A percentile compares a stretch with the other conserved stretches of the same genome.
These are phyloP conservation scores for Phytophthora ramorum DNA, from an alignment of 352 stramenopile genomes.

Conservation along the genomic window DNA sequence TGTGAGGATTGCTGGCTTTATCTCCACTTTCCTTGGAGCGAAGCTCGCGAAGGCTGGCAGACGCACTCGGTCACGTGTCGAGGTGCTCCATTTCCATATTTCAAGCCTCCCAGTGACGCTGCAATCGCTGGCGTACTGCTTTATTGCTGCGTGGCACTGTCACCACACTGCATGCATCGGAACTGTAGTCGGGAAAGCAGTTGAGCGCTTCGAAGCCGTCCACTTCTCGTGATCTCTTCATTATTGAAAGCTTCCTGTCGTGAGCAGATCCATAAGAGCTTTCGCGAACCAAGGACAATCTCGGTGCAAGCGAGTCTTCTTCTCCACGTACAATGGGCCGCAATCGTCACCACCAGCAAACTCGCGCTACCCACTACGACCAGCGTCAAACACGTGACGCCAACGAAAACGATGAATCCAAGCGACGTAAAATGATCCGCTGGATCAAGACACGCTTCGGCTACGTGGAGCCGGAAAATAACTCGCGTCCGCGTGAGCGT, in stretches of 20 bases:
- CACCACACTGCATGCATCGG: conserved; percentile 24
- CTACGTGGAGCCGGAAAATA: conserved; percentile 21
- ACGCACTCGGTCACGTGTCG: conserved; percentile 1
- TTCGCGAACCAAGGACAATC: background rate
- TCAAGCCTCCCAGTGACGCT: background rate
- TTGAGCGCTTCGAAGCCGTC: background rate
- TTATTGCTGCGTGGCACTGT: conserved; percentile 24
- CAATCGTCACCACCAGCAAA: conserved; percentile 33
- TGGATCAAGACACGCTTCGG: conserved; percentile 69
- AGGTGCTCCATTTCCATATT: conserved; percentile 31
- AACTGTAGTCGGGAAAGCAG: conserved; percentile 1
- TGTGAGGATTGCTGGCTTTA: conserved; percentile 17
- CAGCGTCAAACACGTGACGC: conserved; percentile 45
- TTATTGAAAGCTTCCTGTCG: conserved; percentile 23
- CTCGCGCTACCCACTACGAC: conserved; percentile 44
- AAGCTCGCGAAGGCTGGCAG: background rate
- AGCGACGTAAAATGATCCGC: conserved; percentile 63
- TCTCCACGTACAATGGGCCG: conserved; percentile 19
- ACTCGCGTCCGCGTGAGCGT: conserved; percentile 14
- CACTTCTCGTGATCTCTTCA: conserved; percentile 4
- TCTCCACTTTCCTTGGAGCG: conserved; percentile 10
- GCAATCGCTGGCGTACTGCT: conserved; percentile 1
- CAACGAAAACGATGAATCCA: conserved; percentile 49
- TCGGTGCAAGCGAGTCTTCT: background rate
- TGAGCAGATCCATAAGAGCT: background rate